Base-by-base conservation (phyloP, 2,329 filamentous ascomycete species). In the Fusarium sp. region DNA sequence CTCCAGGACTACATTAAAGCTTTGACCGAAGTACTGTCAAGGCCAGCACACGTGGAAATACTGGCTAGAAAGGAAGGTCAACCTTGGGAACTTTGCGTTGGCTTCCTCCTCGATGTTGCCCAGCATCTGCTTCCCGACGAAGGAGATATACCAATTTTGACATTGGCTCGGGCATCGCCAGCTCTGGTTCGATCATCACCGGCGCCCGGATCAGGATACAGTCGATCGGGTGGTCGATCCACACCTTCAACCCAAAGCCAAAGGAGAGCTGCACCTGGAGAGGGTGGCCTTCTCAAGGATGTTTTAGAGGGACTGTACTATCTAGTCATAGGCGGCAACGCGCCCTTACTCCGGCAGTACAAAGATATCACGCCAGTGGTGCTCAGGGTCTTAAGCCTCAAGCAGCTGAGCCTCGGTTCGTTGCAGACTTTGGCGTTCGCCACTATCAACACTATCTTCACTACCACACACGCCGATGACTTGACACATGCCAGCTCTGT, bases 31-130 rank as follows among this genome's bases (percentile, higher is more conserved):
- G 80, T 97, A 4, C 84, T 98, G 18, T 87, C 89, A 41, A 88
- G 92, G 72, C 88, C 89, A 45, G 86, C 92, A 18, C 93, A 97
- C 77, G 89, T 92, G 30, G 97, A 98, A 78, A 90, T 94, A 73
- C 83, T 98, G 13, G 86, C 88, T 12, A 80, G 83, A 26, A 78
- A 82, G 16, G 77, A 81, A 4, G 82, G 82, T 20, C 83, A 88
- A 15, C 85, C 88, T 59, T 97, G 94, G 94, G 81, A 88, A 47
- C 79, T 81, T 11, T 87, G 91, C 51, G 85, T 92, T 16, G 85
- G 89, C 51, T 96, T 98, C 73, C 92, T 92, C 70, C 82, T 90
- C 53, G 82, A 86, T 31, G 83, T 97, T 36, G 80, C 82, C 18
- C 78, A 80, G n/a, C 83, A 85, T 69, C 73, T 87, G 9, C 73